These are phyloP conservation scores for Achaetomiella virescens DNA, from an alignment of 495 filamentous ascomycete species.

Conservation along the genomic window DNA sequence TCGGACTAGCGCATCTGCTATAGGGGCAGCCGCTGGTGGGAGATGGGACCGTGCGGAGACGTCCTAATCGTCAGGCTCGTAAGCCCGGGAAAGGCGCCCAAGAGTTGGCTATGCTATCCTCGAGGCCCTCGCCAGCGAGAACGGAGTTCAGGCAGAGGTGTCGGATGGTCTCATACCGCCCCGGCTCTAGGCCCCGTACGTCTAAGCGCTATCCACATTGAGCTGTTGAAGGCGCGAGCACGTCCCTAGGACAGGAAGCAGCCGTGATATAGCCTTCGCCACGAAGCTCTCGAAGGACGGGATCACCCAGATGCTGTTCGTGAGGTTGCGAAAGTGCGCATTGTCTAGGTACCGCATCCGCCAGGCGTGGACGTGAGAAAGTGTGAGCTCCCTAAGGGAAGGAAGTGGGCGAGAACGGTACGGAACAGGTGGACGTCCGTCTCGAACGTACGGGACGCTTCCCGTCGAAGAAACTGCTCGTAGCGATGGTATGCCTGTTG, in stretches of 20 bases:
- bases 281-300: constrained; percentile 1
- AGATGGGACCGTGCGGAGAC: neutral
- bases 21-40: neutral
- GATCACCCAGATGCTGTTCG: neutral
- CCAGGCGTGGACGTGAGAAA: neutral
- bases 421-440: neutral
- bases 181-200: neutral
- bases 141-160: neutral
- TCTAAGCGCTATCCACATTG: neutral
- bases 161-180: neutral
- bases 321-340: neutral
- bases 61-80: neutral
- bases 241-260: constrained; percentile 1
- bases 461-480: neutral
- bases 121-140: neutral
- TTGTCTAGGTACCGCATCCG: neutral
- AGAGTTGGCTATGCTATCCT: neutral
- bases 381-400: neutral
- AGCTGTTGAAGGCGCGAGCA: neutral
- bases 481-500: neutral
- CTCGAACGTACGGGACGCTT: neutral
- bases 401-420: neutral
- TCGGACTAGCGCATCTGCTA: neutral
- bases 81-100: neutral
- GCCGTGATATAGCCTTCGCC: neutral